Evolutionary conservation across 805 yeast genomes (phyloP).

Genomic region (Komagataella pseudopastoris): DNA sequence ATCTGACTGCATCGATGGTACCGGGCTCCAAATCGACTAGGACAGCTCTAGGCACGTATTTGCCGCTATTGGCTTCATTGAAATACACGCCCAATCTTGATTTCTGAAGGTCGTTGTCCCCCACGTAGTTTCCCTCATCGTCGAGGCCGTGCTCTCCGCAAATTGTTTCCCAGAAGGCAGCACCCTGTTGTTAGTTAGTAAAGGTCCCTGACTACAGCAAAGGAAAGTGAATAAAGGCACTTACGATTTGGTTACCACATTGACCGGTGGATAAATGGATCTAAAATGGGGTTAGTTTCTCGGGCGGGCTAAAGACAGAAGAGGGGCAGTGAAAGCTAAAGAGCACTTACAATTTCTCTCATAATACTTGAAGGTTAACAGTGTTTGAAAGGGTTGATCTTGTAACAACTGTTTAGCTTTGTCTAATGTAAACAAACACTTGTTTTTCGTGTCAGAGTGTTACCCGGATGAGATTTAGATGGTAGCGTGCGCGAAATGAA

Average conservation of each 20-base stretch:
- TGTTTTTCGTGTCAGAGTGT: neutral
- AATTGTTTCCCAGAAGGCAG: conserved; percentile 88
- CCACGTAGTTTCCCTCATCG: conserved; percentile 60
- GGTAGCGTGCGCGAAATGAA: neutral
- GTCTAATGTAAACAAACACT: neutral
- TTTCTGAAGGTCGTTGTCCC: conserved; percentile 36
- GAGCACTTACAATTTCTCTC: neutral
- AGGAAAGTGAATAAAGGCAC: conserved; percentile 15
- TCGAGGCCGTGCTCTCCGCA: conserved; percentile 83
- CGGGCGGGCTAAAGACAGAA: neutral
- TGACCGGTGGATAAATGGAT: conserved; percentile 96
- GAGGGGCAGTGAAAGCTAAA: neutral
- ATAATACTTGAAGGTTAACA: neutral
- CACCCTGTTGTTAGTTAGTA: conserved; percentile 34
- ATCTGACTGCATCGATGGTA: conserved; percentile 74
- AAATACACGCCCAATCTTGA: conserved; percentile 63
- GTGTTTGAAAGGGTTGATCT: neutral
- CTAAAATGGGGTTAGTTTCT: conserved; percentile 19
- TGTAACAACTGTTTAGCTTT: neutral
- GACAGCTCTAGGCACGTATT: conserved; percentile 89
- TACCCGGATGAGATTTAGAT: neutral
- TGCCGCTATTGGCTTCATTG: conserved; percentile 76
- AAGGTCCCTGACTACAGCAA: neutral
- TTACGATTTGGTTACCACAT: conserved; percentile 94
- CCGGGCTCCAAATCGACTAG: conserved; percentile 92